Evolutionary conservation across 2,329 filamentous ascomycete species (phyloP), one percentile per base, ranked within the genome.

Genomic region (Coniochaeta sp.): DNA sequence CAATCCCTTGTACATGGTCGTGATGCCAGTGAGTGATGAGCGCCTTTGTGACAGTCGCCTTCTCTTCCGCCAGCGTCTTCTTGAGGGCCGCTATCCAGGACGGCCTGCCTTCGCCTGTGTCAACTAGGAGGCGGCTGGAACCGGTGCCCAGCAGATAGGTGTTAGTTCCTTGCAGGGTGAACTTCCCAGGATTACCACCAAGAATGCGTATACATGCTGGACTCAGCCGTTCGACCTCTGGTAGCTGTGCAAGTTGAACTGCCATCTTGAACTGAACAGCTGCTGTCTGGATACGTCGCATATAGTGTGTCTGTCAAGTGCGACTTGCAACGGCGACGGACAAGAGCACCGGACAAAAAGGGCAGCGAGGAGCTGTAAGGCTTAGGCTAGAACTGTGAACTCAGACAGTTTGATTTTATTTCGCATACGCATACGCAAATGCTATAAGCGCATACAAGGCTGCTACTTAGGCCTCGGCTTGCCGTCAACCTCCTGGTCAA

Each of bases 21-120:
- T 78, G 83, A 70, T 99, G 95, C 91, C 93, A 96, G 73, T 99
- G 95, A 0, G 93, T 96, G 57, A 99, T 79, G 24, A 99, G 79
- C 0, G 87, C 86, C 19, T 80, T 77, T n/a, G 84, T 79, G 26
- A 98, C 78, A 0, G 79, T 82, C 22, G 89, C 88, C 26, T 86
- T 81, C 71, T 96, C 90, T 26, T 84, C 75, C 7, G 78, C 72
- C 2, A 98, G 80, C 0, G 88, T 84, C 4, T 79, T 75, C 64
- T 83, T 82, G 38, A 99, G 75, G 0, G 84, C 81, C 0, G 80
- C 73, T 47, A 85, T 80, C 93, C 93, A 99, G 36, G 83, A 80
- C 1, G 87, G 83, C 61, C 79, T 83, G 55, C 93, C 95, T 73
- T 96, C 89, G 57, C 90, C 95, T 0, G 93, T 96, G 75, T 99